Base-by-base conservation (phyloP, 1,284 basidiomycete genomes). In the Trametes sp. region DNA sequence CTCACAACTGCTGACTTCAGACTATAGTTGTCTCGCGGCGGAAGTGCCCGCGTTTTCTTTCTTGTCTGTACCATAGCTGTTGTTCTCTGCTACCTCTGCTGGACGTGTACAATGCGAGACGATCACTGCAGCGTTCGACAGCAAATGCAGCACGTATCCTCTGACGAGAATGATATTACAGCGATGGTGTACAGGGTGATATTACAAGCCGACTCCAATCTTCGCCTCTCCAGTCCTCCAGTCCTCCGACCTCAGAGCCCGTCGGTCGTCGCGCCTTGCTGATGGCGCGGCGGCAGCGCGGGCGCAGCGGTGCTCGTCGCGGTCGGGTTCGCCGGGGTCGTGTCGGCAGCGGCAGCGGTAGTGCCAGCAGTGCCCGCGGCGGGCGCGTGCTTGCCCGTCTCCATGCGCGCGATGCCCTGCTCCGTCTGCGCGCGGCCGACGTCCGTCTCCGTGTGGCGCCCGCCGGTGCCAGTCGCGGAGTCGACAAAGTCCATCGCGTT, bases 401-500 rank as follows among this genome's bases (percentile, higher is more conserved):
- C 57, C 36, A 65, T 62, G 10, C 58, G 64, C 26, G 45, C 42
- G 38, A 68, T 56, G 31, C 69, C 66, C 44, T 64, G 58, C 42
- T 62, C 60, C 5, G 68, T 59, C 56, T 64, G 54, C 33, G 42
- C 31, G 24, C 63, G 63, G 10, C 72, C 69, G 38, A 61, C 33
- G 35, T 70, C 65, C 9, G 69, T 64, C 62, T 71, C 69, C 10
- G 63, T 26, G 45, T 69, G 66, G 51, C 61, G 66, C 5, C 67
- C 64, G 13, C 61, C 64, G 14, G 72, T 73, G 44, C 72, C 72
- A 6, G 70, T 69, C 11, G 70, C 70, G n/a, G 71, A 61, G 62
- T 74, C 73, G 52, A 70, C 70, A 29, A 74, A 74, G 66, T 74
- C 72, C 71, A 74, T 69, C 14, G 69, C 69, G 58, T 71, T 69